Base-by-base conservation (phyloP, 2,329 filamentous ascomycete species). In the Tolypocladium endophyticum region DNA sequence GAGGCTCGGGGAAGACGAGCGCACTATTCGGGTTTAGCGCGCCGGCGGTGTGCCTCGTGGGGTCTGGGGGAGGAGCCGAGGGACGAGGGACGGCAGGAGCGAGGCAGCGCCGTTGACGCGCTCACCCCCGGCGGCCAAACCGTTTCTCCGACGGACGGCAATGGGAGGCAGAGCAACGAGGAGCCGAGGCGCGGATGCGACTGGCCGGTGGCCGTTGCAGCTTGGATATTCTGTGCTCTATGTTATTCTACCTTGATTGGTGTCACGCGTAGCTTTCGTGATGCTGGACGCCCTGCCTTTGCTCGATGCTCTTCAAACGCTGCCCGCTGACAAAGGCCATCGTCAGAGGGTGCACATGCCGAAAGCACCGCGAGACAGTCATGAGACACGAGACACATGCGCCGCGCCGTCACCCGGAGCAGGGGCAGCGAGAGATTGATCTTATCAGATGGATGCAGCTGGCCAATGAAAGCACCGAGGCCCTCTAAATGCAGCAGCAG, bases 41-140 rank as follows among this genome's bases (percentile, higher is more conserved):
- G 28, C 33, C 47, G 11, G 9, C 28, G 38, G 33, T 33, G 33
- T 33, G 55, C 38, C 38, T 33, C 30, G 55, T 41, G 55, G 52
- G 33, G 41, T 43, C 36, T n/a, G 54, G 54, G 56, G 59, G 61
- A 61, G 58, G 55, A 59, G 60, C 58, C 61, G 64, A 36, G 58
- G 58, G 36, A 43, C 45, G 38, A 25, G 28, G 8, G 25, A 52
- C 1, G 28, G 28, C 47, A 52, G 12, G 47, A 33, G 47, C 47
- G 47, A 52, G 45, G 47, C 28, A n/a, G 16, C 28, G 28, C 25
- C 45, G n/a, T 18, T 23, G 23, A 5, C 43, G 43, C 43, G 28
- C n/a, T 9, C n/a, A 14, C 4, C 12, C 16, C 9, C 20, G 28
- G 57, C 58, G 53, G 58, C 54, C 39, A 56, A 47, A 59, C 41